Evolutionary conservation across 225 moss, liverwort and hornwort species (phyloP).

Genomic region (Thuidium tamariscinum): DNA sequence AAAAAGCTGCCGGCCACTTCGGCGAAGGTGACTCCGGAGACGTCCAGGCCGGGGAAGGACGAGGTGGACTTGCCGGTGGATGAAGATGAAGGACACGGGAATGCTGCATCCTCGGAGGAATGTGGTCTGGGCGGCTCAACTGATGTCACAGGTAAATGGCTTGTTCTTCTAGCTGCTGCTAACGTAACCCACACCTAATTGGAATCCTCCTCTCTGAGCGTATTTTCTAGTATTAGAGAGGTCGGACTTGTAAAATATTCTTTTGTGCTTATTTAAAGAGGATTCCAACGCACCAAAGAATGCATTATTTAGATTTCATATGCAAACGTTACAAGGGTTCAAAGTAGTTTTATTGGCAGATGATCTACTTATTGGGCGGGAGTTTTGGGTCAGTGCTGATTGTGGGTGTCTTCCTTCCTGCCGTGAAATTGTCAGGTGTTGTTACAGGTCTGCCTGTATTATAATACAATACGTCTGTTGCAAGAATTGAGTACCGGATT

Average conservation of each 20-base stretch:
- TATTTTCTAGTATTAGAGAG: neutral
- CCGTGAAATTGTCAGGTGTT: neutral
- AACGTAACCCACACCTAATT: neutral
- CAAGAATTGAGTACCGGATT: neutral
- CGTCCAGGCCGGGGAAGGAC: constrained; percentile 24
- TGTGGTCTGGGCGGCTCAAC: constrained; percentile 34
- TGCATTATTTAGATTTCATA: neutral
- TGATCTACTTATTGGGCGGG: neutral
- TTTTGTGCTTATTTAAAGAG: neutral
- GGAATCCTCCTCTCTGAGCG: neutral
- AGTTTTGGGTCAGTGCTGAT: neutral
- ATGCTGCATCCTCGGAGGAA: constrained; percentile 29
- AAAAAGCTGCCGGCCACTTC: constrained; percentile 34
- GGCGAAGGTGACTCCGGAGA: constrained; percentile 19
- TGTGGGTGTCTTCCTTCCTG: neutral
- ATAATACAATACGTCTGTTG: neutral
- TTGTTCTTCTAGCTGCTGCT: neutral
- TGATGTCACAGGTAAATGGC: constrained; percentile 25
- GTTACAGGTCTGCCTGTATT: neutral
- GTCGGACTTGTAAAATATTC: neutral
- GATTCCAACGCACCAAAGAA: neutral
- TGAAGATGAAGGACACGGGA: constrained; percentile 29
- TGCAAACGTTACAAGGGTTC: neutral
- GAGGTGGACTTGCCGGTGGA: constrained; percentile 35
- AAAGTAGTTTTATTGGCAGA: neutral